Evolutionary conservation across 148 eudicot genomes (phyloP).

Genomic region (Cornus kousa): DNA sequence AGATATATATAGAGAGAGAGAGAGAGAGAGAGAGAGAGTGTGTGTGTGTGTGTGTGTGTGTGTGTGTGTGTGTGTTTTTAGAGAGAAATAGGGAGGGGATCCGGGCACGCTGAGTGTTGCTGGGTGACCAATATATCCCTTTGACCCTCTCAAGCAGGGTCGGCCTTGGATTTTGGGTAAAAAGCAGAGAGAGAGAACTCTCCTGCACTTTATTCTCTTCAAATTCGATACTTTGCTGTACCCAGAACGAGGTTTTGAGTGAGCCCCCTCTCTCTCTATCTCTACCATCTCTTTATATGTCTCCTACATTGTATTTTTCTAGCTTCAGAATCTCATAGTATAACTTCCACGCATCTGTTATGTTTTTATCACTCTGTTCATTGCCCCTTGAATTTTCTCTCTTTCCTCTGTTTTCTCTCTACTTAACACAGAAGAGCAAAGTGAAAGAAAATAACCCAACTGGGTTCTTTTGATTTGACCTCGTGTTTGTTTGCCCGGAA

Average conservation of each 20-base stretch:
- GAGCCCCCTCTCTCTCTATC: slow-evolving; percentile 15
- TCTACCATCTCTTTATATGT: slow-evolving; percentile 17
- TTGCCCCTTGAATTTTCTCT: slow-evolving; percentile 11
- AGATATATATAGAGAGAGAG: no score
- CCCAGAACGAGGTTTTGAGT: slow-evolving; percentile 30
- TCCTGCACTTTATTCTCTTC: slow-evolving; percentile 52
- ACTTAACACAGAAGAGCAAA: neutral
- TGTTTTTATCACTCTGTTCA: slow-evolving; percentile 15
- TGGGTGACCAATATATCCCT: neutral
- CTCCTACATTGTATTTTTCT: slow-evolving; percentile 52
- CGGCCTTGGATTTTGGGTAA: slow-evolving; percentile 7
- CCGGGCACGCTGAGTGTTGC: neutral
- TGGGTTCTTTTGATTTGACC: slow-evolving; percentile 41
- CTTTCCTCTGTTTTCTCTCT: slow-evolving; percentile 13
- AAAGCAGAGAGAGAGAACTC: slow-evolving; percentile 22
- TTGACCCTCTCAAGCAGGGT: neutral
- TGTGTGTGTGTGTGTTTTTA: neutral
- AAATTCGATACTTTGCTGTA: slow-evolving; percentile 46
- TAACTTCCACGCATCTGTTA: slow-evolving; percentile 13
- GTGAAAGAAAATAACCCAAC: slow-evolving; percentile 9
- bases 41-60: neutral
- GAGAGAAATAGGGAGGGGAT: neutral
- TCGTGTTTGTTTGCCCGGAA: slow-evolving; percentile 25
- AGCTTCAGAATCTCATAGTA: slow-evolving; percentile 39
- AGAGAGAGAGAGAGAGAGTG: no score